Percentiles rank a stretch among this genome's conserved stretches.
phyloP scores from a whole-genome alignment of 2,329 filamentous ascomycete genomes.

The Calonectria pseudoturangicola region DNA sequence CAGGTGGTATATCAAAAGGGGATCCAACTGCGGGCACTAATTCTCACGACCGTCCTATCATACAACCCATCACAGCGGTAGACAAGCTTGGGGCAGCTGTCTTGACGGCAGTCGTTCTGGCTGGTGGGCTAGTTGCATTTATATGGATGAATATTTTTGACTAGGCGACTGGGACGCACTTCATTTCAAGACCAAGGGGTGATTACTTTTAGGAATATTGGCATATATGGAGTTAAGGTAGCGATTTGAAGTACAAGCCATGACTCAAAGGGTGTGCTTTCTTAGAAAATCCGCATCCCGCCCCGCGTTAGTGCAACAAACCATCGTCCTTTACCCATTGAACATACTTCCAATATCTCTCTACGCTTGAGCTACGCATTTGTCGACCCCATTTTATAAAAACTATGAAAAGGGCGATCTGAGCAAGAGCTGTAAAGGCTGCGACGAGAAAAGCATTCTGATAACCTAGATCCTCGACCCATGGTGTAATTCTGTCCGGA shows the following conservation, averaged over 20 bases:
- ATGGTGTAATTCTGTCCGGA: constrained; percentile 33
- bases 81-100: constrained; percentile 71
- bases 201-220: background rate
- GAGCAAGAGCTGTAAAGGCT: constrained; percentile 11
- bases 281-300: background rate
- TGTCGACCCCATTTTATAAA: constrained; percentile 18
- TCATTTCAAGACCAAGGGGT: background rate
- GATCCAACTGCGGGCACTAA: constrained; percentile 62
- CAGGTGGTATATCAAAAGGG: constrained; percentile 70
- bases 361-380: background rate
- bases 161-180: constrained; percentile 20
- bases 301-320: background rate
- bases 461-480: constrained; percentile 35
- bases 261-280: background rate
- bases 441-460: constrained; percentile 39
- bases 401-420: background rate
- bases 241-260: background rate
- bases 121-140: constrained; percentile 65
- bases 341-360: constrained; percentile 7
- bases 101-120: constrained; percentile 66
- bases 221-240: background rate
- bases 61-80: constrained; percentile 62
- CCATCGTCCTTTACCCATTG: constrained; percentile 19
- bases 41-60: constrained; percentile 57
- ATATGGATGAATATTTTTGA: constrained; percentile 69